A percentile compares a stretch with the other conserved stretches of the same genome.
These are phyloP conservation scores for Taphrina deformans DNA, from an alignment of 1,139 yeast species.

Conservation along the genomic window DNA sequence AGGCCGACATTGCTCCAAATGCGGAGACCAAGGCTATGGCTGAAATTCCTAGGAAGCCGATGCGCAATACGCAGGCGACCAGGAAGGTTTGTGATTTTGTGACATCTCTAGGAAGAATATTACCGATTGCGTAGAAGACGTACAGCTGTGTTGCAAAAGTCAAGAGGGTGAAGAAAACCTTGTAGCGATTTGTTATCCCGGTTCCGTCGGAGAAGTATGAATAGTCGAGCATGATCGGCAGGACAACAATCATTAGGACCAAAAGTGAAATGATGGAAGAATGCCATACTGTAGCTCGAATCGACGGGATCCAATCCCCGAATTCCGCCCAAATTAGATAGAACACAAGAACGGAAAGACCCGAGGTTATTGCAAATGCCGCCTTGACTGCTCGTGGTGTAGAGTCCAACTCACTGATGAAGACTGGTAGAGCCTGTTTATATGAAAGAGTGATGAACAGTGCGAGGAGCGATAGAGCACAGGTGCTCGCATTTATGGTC, in stretches of 20 bases:
- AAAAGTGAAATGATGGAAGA: constrained; percentile 44
- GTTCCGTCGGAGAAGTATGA: constrained; percentile 39
- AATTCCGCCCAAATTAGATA: constrained; percentile 31
- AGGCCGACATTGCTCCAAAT: constrained; percentile 71
- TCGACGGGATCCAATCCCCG: constrained; percentile 23
- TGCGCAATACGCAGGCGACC: constrained; percentile 54
- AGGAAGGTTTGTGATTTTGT: constrained; percentile 39
- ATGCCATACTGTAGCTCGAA: constrained; percentile 44
- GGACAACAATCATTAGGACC: constrained; percentile 44
- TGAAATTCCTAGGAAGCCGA: constrained; percentile 70
- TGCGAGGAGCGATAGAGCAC: neutral
- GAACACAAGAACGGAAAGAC: constrained; percentile 19
- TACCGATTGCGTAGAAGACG: constrained; percentile 44
- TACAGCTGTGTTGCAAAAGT: constrained; percentile 43
- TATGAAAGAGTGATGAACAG: constrained; percentile 12
- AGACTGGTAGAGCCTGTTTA: constrained; percentile 11
- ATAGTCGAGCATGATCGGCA: constrained; percentile 46
- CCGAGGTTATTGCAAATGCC: constrained; percentile 12
- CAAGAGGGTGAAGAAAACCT: constrained; percentile 36
- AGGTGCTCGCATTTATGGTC: neutral
- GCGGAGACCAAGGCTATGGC: constrained; percentile 72
- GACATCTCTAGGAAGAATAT: constrained; percentile 42
- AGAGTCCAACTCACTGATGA: constrained; percentile 10
- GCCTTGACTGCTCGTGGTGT: constrained; percentile 8
- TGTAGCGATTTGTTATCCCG: constrained; percentile 37